A percentile compares a stretch with the other conserved stretches of the same genome.
These are phyloP conservation scores for Chlorophyllum brunneum DNA, from an alignment of 768 basidiomycete genomes.

Conservation along the genomic window DNA sequence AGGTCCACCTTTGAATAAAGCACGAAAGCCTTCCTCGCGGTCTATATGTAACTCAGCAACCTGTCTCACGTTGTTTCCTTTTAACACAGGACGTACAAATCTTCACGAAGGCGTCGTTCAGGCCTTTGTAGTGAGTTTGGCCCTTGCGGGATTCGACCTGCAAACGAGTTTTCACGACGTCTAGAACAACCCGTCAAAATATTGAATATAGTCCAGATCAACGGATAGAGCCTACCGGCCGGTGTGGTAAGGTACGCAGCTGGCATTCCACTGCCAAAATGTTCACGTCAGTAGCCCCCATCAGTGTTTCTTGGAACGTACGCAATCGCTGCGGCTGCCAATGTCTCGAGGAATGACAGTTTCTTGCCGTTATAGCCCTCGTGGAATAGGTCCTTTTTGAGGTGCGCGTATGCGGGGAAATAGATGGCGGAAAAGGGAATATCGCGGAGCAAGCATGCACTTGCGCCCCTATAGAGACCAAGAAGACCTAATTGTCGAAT, in stretches of 20 bases:
- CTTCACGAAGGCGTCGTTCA: slow-evolving; percentile 84
- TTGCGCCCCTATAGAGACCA: slow-evolving; percentile 90
- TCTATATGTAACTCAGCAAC: slow-evolving; percentile 40
- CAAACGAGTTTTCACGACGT: slow-evolving; percentile 96
- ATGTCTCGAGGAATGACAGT: slow-evolving; percentile 85
- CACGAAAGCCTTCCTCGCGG: slow-evolving; percentile 83
- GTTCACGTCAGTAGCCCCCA: slow-evolving; percentile 25
- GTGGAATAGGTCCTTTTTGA: slow-evolving; percentile 91
- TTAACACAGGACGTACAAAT: slow-evolving; percentile 59
- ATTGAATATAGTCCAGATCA: slow-evolving; percentile 10
- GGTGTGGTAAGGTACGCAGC: slow-evolving; percentile 93
- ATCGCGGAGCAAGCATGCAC: slow-evolving; percentile 90
- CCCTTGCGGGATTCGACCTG: slow-evolving; percentile 92
- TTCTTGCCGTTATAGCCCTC: slow-evolving; percentile 96
- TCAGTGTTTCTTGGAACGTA: slow-evolving; percentile 37
- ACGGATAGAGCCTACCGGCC: slow-evolving; percentile 50
- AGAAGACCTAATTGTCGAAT: slow-evolving; percentile 88
- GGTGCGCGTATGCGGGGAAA: slow-evolving; percentile 83
- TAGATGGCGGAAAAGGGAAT: slow-evolving; percentile 97
- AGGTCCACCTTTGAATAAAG: slow-evolving; percentile 89
- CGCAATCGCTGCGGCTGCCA: slow-evolving; percentile 79
- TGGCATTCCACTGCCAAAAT: slow-evolving; percentile 82
- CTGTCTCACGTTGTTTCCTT: not conserved
- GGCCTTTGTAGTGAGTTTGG: slow-evolving; percentile 87
- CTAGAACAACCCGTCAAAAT: slow-evolving; percentile 31